Base-by-base conservation (phyloP, 805 yeast genomes). In the Barnettozyma californica region DNA sequence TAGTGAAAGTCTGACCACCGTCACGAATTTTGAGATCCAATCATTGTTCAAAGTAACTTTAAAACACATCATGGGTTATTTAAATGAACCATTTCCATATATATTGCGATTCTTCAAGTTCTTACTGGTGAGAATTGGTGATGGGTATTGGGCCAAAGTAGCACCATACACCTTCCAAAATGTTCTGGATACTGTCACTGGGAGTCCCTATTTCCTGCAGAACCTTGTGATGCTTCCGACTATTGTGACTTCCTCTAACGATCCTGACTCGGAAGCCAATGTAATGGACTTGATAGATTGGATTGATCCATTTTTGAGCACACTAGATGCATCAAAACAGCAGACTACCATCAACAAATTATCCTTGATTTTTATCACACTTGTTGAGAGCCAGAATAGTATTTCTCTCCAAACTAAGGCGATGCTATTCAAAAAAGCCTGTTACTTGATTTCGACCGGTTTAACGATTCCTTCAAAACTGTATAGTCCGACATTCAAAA, bases 111-210 rank as follows among this genome's bases (percentile, higher is more conserved):
- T 78, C 3, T 70, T 85, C 31, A 59, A 69, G 13, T 50, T 70
- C 8, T 62, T 83, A 1, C 62, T 86, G 21, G 50, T 54, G 2
- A 68, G 68, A 37, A 67, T 80, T 10, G 74, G 71, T 8, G 18
- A 57, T 0, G 66, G 68, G 3, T 77, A 83, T 49, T 87, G 94
- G 92, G 56, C 61, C 0, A 55, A 66, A 23, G 70, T 81, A 4
- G 67, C 75, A 1, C 87, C 87, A 0, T 75, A 69, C 51, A 76
- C 77, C 2, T 77, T 75, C 50, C 72, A 70, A 26, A 81, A 80
- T 50, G 68, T 83, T 40, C 62, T 85, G 45, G 90, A 84, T 53
- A 73, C 80, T 16, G 69, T 84, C 1, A 71, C 84, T 42, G 75
- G 76, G 18, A 81, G 77, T 55, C 80, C 83, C 1, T 65, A 69